A percentile compares a stretch with the other conserved stretches of the same genome.
phyloP scores from a whole-genome alignment of 257 asterid genomes.

The Lycium ferocissimum region DNA sequence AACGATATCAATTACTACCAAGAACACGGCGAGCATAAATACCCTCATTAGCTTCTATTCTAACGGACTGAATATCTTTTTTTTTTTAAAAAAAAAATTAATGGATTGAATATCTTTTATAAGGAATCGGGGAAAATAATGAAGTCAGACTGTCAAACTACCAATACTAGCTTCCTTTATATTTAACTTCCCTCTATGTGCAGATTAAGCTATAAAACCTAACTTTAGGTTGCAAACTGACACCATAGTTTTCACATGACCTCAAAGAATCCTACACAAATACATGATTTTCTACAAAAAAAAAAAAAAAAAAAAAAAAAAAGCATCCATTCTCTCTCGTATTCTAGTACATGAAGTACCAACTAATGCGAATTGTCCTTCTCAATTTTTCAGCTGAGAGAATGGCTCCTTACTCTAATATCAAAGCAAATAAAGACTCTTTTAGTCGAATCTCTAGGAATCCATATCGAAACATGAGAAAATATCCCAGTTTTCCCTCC shows the following conservation, averaged over 20 bases:
- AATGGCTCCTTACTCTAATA: too few relatives aligned
- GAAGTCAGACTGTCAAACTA: not conserved
- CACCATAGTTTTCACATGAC: not conserved
- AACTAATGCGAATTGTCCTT: slow-evolving; percentile 4
- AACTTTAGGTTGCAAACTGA: not conserved
- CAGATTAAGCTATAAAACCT: not conserved
- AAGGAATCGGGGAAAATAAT: too few relatives aligned
- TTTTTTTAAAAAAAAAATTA: too few relatives aligned
- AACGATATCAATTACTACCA: not conserved
- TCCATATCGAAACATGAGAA: too few relatives aligned
- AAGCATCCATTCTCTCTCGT: not conserved
- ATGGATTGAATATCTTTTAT: too few relatives aligned
- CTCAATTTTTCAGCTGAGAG: not conserved
- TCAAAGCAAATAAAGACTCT: too few relatives aligned
- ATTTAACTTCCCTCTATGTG: not conserved
- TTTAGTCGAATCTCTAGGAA: too few relatives aligned
- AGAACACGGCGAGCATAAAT: not conserved
- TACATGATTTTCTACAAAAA: not conserved
- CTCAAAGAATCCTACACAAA: not conserved
- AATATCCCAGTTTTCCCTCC: too few relatives aligned
- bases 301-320: too few relatives aligned
- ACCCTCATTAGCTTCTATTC: not conserved
- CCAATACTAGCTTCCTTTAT: not conserved
- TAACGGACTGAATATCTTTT: too few relatives aligned
- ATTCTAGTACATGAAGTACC: not conserved